Base-by-base conservation (phyloP, 176 grass and related monocot species). In the Bothriochloa decipiens region DNA sequence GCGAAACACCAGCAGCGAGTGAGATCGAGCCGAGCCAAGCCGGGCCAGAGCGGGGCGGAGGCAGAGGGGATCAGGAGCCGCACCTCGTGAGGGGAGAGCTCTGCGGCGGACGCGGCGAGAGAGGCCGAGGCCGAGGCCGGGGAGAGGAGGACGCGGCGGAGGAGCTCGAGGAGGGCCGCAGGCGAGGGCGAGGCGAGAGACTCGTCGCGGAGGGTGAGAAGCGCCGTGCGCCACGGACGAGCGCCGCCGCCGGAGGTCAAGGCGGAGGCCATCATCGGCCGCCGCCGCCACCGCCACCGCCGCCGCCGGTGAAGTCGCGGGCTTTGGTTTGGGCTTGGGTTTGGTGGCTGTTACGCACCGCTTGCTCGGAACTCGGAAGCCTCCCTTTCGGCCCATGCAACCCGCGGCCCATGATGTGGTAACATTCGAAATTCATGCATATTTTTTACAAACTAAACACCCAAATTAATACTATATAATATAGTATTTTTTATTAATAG, bases 151-250 rank as follows among this genome's bases (percentile, higher is more conserved):
- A 90, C 82, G 83, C 85, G 87, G 76, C 85, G 82, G 89, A 98
- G 89, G 85, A 98, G 92, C 27, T 89, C 77, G 68, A 98, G 90
- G 36, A 95, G 91, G 5, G 79, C 71, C 26, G 85, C 14, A 2
- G 91, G 87, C 13, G 87, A 65, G 9, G 95, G 87, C 17, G 85
- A 86, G 40, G 89, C 82, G 46, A 98, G 70, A 14, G 92, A 93
- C 88, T 98, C 95, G 77, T 98, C 95, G 41, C 92, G 90, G 72
- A 98, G 86, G 65, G 95, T 98, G 67, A 98, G 92, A 46, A 98
- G 85, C 18, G 89, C 88, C 3, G 91, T 98, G 55, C 95, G 88
- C 95, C 95, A 98, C 20, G 78, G 82, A 43, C 88, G 83, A 71
- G 86, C 72, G 47, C 82, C 87, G 67, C 87, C 82, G 76, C 85